phyloP scores from a whole-genome alignment of 139 green algal genomes.

The Closterium sp. region DNA sequence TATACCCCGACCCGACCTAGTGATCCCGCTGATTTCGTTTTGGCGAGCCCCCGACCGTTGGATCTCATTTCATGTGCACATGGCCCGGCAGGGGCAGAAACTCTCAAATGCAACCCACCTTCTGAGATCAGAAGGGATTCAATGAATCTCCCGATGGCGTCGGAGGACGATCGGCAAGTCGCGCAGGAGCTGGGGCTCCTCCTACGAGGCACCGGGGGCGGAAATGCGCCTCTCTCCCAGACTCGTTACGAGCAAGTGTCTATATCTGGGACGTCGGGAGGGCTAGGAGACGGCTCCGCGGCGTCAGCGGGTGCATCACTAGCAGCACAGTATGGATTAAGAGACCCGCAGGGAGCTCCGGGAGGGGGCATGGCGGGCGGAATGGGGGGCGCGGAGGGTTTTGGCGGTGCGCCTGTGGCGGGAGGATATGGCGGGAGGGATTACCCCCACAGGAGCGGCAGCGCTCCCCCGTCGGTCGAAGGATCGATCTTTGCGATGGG shows the following conservation, averaged over 20 bases:
- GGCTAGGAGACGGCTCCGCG: not conserved
- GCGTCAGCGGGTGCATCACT: not conserved
- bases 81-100: not conserved
- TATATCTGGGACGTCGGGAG: not conserved
- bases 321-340: not conserved
- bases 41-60: no score
- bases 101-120: not conserved
- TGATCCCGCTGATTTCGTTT: not conserved
- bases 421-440: conserved; percentile 8
- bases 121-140: not conserved
- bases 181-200: not conserved
- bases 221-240: not conserved
- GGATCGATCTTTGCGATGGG: conserved; percentile 2
- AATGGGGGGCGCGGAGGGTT: not conserved
- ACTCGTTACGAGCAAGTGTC: not conserved
- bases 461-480: conserved; percentile 46
- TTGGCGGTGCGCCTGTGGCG: not conserved
- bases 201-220: not conserved
- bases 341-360: not conserved
- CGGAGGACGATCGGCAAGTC: not conserved
- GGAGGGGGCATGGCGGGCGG: not conserved
- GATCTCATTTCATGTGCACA: not conserved
- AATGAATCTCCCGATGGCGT: not conserved
- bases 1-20: not conserved
- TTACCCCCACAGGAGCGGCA: conserved; percentile 43